Evolutionary conservation across 805 yeast species (phyloP).

Genomic region (Torulaspora franciscae): DNA sequence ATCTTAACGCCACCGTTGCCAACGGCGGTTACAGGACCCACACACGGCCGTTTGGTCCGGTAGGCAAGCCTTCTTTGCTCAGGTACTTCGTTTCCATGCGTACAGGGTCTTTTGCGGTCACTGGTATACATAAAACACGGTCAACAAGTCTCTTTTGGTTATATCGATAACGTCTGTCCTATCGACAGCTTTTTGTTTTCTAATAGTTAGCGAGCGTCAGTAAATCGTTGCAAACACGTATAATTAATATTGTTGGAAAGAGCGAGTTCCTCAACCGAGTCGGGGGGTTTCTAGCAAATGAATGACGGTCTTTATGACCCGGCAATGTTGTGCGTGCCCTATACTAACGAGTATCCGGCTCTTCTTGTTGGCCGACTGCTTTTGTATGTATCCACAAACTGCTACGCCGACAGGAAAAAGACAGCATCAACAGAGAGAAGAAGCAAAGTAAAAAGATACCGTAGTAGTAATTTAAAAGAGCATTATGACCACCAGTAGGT

Average conservation of each 20-base stretch:
- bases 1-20: slow-evolving; percentile 13
- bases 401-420: slow-evolving; percentile 8
- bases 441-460: background rate
- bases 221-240: slow-evolving; percentile 2
- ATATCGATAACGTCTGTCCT: background rate
- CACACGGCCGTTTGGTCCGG: slow-evolving; percentile 3
- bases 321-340: background rate
- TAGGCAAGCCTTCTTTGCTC: background rate
- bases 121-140: slow-evolving; percentile 4
- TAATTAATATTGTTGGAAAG: background rate
- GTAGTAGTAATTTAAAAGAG: too few species aligned
- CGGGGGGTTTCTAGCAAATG: background rate
- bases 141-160: slow-evolving; percentile 1
- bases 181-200: slow-evolving; percentile 1
- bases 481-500: too few species aligned
- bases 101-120: slow-evolving; percentile 8
- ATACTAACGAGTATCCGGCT: background rate
- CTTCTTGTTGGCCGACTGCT: background rate
- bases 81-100: slow-evolving; percentile 3
- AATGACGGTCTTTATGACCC: background rate
- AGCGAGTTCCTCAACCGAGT: slow-evolving; percentile 1
- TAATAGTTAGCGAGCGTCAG: slow-evolving; percentile 7
- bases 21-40: slow-evolving; percentile 1
- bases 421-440: background rate
- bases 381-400: slow-evolving; percentile 4